These are phyloP conservation scores for Verticillium alfalfae DNA, from an alignment of 2,329 filamentous ascomycete species.

Conservation along the genomic window DNA sequence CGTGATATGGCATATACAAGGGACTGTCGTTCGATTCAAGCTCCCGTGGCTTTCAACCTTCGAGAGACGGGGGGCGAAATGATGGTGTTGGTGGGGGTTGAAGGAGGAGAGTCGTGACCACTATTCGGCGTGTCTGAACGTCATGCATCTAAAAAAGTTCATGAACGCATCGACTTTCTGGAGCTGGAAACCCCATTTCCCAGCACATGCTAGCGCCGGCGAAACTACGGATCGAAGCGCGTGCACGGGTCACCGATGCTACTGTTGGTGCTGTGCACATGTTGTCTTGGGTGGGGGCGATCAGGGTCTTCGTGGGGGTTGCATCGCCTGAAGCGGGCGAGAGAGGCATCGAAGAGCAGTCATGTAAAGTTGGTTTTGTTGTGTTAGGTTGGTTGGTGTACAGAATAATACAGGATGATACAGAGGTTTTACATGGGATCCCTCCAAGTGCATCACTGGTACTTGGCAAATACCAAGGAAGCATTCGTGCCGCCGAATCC, in stretches of 20 bases:
- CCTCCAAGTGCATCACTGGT: not conserved
- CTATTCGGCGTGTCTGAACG: conserved; percentile 8
- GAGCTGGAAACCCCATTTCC: not conserved
- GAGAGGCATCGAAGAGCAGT: too few relatives aligned
- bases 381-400: not conserved
- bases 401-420: not conserved
- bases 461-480: conserved; percentile 66
- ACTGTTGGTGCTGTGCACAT: too few relatives aligned
- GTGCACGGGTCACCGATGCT: not conserved
- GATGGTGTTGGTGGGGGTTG: not conserved
- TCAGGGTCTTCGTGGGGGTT: not conserved
- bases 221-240: conserved; percentile 7
- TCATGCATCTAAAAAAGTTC: conserved; percentile 12
- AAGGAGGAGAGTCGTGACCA: not conserved
- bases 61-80: not conserved
- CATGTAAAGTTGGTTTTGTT: not conserved
- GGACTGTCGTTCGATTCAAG: not conserved
- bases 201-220: conserved; percentile 7
- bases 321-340: not conserved
- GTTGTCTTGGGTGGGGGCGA: not conserved
- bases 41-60: not conserved
- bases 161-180: conserved; percentile 11
- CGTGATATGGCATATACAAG: not conserved
- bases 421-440: not conserved
- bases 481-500: conserved; percentile 97